Evolutionary conservation across 805 yeast species (phyloP).

Genomic region (Candida hungchunana): DNA sequence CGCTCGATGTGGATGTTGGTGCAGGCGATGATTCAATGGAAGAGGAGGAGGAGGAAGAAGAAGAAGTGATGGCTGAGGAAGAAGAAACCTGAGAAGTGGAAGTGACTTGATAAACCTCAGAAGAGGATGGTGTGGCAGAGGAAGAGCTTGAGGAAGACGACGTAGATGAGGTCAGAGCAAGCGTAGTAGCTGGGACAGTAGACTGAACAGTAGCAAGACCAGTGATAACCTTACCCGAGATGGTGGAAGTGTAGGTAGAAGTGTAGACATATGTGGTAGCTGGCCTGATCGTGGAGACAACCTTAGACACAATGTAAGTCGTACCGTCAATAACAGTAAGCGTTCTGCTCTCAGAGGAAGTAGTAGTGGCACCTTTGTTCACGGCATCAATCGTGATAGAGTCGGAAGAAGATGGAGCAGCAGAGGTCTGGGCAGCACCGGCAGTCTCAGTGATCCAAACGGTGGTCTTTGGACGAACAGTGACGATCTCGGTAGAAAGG

Average conservation of each 20-base stretch:
- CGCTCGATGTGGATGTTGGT: no score
- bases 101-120: constrained; percentile 1
- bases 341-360: constrained; percentile 10
- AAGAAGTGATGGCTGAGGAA: background rate
- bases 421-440: constrained; percentile 9
- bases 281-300: constrained; percentile 24
- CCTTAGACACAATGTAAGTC: constrained; percentile 23
- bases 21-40: no score
- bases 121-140: constrained; percentile 6
- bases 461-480: constrained; percentile 23
- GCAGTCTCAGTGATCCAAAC: constrained; percentile 25
- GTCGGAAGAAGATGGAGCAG: constrained; percentile 5
- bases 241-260: constrained; percentile 17
- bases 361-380: constrained; percentile 4
- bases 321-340: constrained; percentile 20
- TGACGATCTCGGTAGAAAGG: constrained; percentile 21
- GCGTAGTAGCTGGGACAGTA: constrained; percentile 2
- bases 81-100: constrained; percentile 5
- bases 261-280: constrained; percentile 22
- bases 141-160: constrained; percentile 3
- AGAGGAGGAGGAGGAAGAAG: background rate
- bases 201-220: constrained; percentile 10
- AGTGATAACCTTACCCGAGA: constrained; percentile 18
- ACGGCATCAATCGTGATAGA: constrained; percentile 1
- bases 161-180: constrained; percentile 6